phyloP scores from a whole-genome alignment of 2,329 filamentous ascomycete genomes.

The Trichoderma koningii region DNA sequence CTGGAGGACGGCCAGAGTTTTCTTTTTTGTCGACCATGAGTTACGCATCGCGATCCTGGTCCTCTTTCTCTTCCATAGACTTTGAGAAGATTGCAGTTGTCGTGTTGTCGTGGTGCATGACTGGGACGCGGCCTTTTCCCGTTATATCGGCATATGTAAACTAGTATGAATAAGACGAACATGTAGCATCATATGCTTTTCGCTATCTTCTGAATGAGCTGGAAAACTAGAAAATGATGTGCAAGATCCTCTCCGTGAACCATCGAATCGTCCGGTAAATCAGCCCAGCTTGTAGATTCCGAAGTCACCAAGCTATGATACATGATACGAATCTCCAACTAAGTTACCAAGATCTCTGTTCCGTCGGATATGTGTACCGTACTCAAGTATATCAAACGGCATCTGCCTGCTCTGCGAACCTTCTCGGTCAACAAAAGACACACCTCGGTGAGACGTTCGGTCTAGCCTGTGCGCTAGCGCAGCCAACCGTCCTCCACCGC shows the following conservation, averaged over 20 bases:
- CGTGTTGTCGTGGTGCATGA: slow-evolving; percentile 26
- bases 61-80: slow-evolving; percentile 39
- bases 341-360: no score
- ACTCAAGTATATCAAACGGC: no score
- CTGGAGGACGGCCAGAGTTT: slow-evolving; percentile 34
- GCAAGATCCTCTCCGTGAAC: no score
- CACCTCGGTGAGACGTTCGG: neutral
- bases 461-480: neutral
- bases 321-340: neutral
- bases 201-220: no score
- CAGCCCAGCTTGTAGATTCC: no score
- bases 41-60: slow-evolving; percentile 37
- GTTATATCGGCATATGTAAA: slow-evolving; percentile 22
- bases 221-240: no score
- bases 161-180: slow-evolving; percentile 25
- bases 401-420: neutral
- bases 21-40: slow-evolving; percentile 34
- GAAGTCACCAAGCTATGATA: neutral
- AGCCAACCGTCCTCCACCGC: slow-evolving; percentile 37
- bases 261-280: no score
- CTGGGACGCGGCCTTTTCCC: slow-evolving; percentile 19
- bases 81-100: slow-evolving; percentile 40
- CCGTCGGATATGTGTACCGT: no score
- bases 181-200: slow-evolving; percentile 12
- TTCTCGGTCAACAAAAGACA: slow-evolving; percentile 1